Evolutionary conservation across 2,329 filamentous ascomycete genomes (phyloP).

Genomic region (Diaporthe caulivora): DNA sequence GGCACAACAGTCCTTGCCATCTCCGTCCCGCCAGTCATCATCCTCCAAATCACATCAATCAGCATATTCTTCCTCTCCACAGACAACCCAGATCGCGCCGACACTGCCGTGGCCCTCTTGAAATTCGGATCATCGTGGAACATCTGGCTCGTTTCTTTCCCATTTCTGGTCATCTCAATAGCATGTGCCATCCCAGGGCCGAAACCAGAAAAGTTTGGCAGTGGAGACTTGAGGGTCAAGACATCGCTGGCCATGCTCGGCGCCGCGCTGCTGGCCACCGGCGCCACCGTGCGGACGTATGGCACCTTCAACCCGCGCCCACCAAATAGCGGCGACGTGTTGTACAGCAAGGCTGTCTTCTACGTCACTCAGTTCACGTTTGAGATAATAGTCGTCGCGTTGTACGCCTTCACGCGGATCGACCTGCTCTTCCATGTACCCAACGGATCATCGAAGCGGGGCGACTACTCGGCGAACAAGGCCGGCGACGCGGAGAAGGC

Average conservation of each 20-base stretch:
- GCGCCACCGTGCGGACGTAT: conserved; percentile 44
- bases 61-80: conserved; percentile 45
- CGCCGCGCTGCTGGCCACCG: conserved; percentile 40
- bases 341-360: conserved; percentile 51
- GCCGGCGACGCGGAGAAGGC: conserved; percentile 15
- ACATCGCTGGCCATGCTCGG: conserved; percentile 45
- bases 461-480: conserved; percentile 43
- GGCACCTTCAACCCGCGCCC: conserved; percentile 44
- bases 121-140: conserved; percentile 43
- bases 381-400: conserved; percentile 46
- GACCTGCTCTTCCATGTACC: conserved; percentile 49
- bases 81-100: conserved; percentile 39
- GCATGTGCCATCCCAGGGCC: conserved; percentile 46
- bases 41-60: conserved; percentile 49
- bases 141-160: conserved; percentile 43
- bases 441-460: conserved; percentile 46
- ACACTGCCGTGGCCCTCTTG: conserved; percentile 38
- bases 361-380: conserved; percentile 52
- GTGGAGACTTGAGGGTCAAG: conserved; percentile 48
- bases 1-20: conserved; percentile 43
- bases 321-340: conserved; percentile 42
- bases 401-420: conserved; percentile 46
- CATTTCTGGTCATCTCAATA: conserved; percentile 43
- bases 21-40: conserved; percentile 46
- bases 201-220: conserved; percentile 49